Percentiles rank a stretch among this genome's conserved stretches.
phyloP scores from a whole-genome alignment of 768 basidiomycete genomes.

The Suillus subluteus region DNA sequence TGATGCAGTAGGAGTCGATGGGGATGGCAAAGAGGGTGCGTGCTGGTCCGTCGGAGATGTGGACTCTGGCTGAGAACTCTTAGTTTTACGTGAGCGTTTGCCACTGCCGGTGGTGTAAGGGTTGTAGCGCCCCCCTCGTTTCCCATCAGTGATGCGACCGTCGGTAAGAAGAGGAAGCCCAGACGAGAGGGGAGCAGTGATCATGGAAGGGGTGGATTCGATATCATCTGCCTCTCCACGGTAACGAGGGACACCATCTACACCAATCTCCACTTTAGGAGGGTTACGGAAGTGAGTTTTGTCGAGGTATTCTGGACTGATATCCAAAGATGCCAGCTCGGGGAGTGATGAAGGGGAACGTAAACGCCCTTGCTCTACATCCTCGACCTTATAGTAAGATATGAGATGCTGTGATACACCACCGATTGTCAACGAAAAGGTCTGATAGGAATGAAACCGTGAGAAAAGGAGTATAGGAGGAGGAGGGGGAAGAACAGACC shows the following conservation, averaged over 20 bases:
- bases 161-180: slow-evolving; percentile 55
- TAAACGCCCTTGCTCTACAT: slow-evolving; percentile 87
- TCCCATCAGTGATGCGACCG: slow-evolving; percentile 45
- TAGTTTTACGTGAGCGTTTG: slow-evolving; percentile 46
- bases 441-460: slow-evolving; percentile 50
- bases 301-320: slow-evolving; percentile 86
- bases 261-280: slow-evolving; percentile 84
- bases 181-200: slow-evolving; percentile 47
- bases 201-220: slow-evolving; percentile 45
- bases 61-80: slow-evolving; percentile 29
- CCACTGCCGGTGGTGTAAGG: slow-evolving; percentile 40
- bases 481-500: slow-evolving; percentile 49
- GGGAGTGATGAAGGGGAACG: slow-evolving; percentile 87
- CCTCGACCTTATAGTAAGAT: slow-evolving; percentile 92
- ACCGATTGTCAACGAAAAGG: slow-evolving; percentile 85
- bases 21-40: slow-evolving; percentile 27
- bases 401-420: slow-evolving; percentile 91
- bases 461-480: slow-evolving; percentile 28
- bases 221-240: slow-evolving; percentile 82
- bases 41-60: slow-evolving; percentile 36
- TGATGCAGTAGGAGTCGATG: slow-evolving; percentile 33
- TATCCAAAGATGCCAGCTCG: slow-evolving; percentile 84
- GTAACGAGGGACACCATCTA: slow-evolving; percentile 82
- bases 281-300: slow-evolving; percentile 91
- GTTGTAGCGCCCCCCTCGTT: slow-evolving; percentile 46